phyloP scores from a whole-genome alignment of 345 rosid species.

The Gossypium mustelinum region DNA sequence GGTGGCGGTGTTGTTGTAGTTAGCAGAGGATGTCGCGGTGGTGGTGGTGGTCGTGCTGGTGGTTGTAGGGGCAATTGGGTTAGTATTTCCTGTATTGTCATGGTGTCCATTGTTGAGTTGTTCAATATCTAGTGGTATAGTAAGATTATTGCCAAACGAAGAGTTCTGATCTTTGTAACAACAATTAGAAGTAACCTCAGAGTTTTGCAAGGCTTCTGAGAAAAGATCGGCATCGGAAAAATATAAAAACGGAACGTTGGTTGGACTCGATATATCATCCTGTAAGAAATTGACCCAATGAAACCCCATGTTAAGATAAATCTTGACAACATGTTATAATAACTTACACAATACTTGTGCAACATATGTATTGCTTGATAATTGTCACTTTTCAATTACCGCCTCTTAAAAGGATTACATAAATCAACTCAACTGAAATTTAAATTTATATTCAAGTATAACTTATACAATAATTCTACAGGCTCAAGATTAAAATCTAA shows the following conservation, averaged over 20 bases:
- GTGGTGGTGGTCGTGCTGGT: slow-evolving; percentile 30
- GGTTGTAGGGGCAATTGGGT: slow-evolving; percentile 4
- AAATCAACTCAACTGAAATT: too few relatives aligned
- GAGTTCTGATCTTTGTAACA: slow-evolving; percentile 49
- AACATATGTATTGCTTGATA: too few relatives aligned
- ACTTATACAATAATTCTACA: too few relatives aligned
- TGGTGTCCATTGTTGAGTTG: slow-evolving; percentile 31
- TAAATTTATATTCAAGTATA: too few relatives aligned
- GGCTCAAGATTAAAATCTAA: too few relatives aligned
- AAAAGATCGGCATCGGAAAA: slow-evolving; percentile 58
- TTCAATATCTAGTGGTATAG: slow-evolving; percentile 29
- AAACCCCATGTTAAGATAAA: background rate
- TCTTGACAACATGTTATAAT: too few relatives aligned
- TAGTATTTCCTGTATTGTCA: slow-evolving; percentile 19
- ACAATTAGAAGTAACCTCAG: slow-evolving; percentile 60
- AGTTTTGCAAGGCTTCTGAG: slow-evolving; percentile 55
- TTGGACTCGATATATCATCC: slow-evolving; percentile 78
- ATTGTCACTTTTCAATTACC: too few relatives aligned
- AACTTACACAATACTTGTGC: too few relatives aligned
- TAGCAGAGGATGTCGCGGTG: background rate
- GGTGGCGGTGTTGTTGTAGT: slow-evolving; percentile 24
- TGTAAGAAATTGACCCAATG: slow-evolving; percentile 24
- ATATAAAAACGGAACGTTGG: slow-evolving; percentile 59
- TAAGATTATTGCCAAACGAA: slow-evolving; percentile 28
- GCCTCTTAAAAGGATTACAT: too few relatives aligned